Evolutionary conservation across 805 yeast species (phyloP).

Genomic region (Teunomyces tritomae): DNA sequence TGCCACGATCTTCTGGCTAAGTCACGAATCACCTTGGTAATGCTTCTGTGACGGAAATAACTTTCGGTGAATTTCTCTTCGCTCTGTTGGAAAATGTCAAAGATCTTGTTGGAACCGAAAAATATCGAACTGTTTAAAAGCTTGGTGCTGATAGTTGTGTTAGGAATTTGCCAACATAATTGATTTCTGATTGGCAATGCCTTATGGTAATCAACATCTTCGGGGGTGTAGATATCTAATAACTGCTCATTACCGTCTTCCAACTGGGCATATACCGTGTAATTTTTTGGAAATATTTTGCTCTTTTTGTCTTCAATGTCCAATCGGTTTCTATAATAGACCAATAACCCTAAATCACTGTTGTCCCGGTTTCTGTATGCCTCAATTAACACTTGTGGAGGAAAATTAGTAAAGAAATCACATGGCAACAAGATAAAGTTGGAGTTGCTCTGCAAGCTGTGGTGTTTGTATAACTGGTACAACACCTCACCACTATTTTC

Average conservation of each 20-base stretch:
- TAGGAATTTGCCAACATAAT: slow-evolving; percentile 85
- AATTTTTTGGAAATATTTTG: slow-evolving; percentile 56
- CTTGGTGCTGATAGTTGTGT: slow-evolving; percentile 70
- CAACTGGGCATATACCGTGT: slow-evolving; percentile 59
- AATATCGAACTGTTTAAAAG: slow-evolving; percentile 70
- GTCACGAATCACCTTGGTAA: slow-evolving; percentile 74
- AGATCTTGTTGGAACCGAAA: slow-evolving; percentile 45
- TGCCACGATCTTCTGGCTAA: slow-evolving; percentile 91
- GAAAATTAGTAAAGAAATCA: slow-evolving; percentile 88
- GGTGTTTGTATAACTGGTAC: slow-evolving; percentile 44
- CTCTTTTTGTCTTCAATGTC: slow-evolving; percentile 77
- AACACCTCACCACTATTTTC: slow-evolving; percentile 64
- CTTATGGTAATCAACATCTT: slow-evolving; percentile 68
- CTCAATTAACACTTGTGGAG: slow-evolving; percentile 85
- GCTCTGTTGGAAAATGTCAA: slow-evolving; percentile 46
- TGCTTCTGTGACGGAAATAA: slow-evolving; percentile 46
- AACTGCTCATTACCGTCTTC: slow-evolving; percentile 46
- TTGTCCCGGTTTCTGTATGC: slow-evolving; percentile 72
- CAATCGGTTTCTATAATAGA: slow-evolving; percentile 70
- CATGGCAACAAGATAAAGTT: slow-evolving; percentile 83
- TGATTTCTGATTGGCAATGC: slow-evolving; percentile 77
- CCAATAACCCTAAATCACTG: slow-evolving; percentile 66
- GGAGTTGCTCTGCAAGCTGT: slow-evolving; percentile 29
- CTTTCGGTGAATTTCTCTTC: slow-evolving; percentile 32
- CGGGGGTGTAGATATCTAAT: slow-evolving; percentile 69